These are phyloP conservation scores for Balamuthia mandrillaris DNA, from an alignment of 208 protist genomes.

Conservation along the genomic window DNA sequence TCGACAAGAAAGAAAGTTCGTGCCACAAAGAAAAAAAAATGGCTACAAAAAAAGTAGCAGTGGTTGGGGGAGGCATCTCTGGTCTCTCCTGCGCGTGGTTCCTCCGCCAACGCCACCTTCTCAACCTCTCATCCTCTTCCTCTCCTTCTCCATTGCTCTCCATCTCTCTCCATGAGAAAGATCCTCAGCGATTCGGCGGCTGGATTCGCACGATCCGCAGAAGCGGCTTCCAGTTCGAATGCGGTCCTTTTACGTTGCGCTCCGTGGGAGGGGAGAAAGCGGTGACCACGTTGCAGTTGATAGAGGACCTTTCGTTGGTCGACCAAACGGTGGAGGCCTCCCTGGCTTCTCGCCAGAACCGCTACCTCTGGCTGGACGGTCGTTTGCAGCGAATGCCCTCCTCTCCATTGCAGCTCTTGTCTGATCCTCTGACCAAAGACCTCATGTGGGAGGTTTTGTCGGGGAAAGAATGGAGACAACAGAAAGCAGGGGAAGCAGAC, in stretches of 20 bases:
- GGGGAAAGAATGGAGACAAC: background rate
- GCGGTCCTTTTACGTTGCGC: slow-evolving; percentile 7
- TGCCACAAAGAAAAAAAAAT: too few relatives aligned
- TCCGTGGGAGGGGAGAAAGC: background rate
- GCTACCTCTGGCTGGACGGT: background rate
- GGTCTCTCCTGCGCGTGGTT: background rate
- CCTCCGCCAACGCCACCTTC: background rate
- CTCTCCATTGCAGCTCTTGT: background rate
- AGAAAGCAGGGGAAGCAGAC: background rate
- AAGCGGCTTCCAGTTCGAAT: background rate
- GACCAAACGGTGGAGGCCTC: background rate
- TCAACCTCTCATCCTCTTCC: too few relatives aligned
- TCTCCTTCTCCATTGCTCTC: too few relatives aligned
- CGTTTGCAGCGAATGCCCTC: background rate
- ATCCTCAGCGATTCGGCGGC: background rate
- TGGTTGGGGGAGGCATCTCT: background rate
- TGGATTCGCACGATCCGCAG: background rate
- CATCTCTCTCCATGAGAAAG: too few relatives aligned
- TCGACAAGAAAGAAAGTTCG: too few relatives aligned
- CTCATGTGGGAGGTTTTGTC: background rate
- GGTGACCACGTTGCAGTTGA: background rate
- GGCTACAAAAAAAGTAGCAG: background rate
- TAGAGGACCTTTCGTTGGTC: background rate
- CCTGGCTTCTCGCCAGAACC: background rate
- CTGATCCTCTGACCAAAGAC: background rate